Evolutionary conservation across 306 rosid genomes (phyloP).

Genomic region (Gastrolobium bilobum): DNA sequence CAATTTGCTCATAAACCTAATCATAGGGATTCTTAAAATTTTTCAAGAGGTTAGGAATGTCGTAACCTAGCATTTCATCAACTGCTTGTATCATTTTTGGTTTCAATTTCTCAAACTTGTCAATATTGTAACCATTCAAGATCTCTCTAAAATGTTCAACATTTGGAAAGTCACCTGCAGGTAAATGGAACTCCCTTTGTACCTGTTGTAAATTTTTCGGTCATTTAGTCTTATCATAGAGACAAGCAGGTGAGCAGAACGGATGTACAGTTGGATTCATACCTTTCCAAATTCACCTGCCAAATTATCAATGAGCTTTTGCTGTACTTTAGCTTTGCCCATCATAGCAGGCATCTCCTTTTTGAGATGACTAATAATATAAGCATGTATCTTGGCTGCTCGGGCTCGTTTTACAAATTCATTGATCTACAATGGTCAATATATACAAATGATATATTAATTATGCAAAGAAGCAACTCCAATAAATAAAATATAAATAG

Average conservation of each 20-base stretch:
- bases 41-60: conserved; percentile 85
- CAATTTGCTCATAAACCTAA: conserved; percentile 35
- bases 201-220: conserved; percentile 61
- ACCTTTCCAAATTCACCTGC: conserved; percentile 87
- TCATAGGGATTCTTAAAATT: conserved; percentile 82
- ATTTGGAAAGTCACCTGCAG: conserved; percentile 88
- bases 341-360: conserved; percentile 92
- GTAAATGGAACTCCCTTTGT: conserved; percentile 86
- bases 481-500: conserved; percentile 20
- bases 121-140: conserved; percentile 71
- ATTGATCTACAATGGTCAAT: conserved; percentile 68
- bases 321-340: conserved; percentile 88
- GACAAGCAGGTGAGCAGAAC: conserved; percentile 6
- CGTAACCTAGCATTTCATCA: conserved; percentile 90
- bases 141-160: conserved; percentile 77
- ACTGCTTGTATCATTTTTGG: conserved; percentile 84
- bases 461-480: conserved; percentile 18
- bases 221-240: conserved; percentile 28
- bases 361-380: conserved; percentile 85
- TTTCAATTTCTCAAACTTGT: conserved; percentile 83
- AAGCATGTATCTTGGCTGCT: conserved; percentile 93
- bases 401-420: conserved; percentile 94
- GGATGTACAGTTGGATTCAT: conserved; percentile 39
- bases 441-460: conserved; percentile 9
- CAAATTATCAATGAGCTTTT: conserved; percentile 78